A percentile compares a stretch with the other conserved stretches of the same genome.
Conservation (phyloP, 1,139 yeast species). For the Yarrowia galli region DNA sequence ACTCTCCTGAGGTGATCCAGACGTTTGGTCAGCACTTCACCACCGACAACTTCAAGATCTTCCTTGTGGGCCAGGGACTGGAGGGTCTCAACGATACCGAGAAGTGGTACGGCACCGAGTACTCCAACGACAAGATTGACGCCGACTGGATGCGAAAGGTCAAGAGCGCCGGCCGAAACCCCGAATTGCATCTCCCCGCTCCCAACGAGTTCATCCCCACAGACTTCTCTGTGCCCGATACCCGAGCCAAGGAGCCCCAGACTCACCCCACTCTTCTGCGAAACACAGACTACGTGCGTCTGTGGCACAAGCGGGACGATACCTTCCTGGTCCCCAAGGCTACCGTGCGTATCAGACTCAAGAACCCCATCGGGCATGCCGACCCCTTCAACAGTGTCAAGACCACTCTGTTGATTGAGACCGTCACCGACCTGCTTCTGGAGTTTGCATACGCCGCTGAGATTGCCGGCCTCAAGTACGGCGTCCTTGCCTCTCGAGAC, state of each 20-base stretch:
- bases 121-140: slow-evolving; percentile 60
- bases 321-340: slow-evolving; percentile 90
- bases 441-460: slow-evolving; percentile 85
- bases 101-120: slow-evolving; percentile 91
- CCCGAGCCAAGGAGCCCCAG: slow-evolving; percentile 52
- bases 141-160: slow-evolving; percentile 53
- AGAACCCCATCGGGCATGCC: slow-evolving; percentile 65
- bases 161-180: slow-evolving; percentile 47
- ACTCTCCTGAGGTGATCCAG: slow-evolving; percentile 61
- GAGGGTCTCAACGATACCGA: slow-evolving; percentile 59
- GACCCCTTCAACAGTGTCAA: slow-evolving; percentile 65
- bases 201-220: slow-evolving; percentile 83
- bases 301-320: slow-evolving; percentile 94
- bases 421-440: slow-evolving; percentile 76
- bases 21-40: slow-evolving; percentile 61
- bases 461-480: slow-evolving; percentile 74
- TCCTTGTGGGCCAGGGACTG: slow-evolving; percentile 56
- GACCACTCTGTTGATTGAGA: slow-evolving; percentile 68
- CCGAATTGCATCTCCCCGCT: slow-evolving; percentile 66
- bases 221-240: slow-evolving; percentile 65
- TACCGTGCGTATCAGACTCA: slow-evolving; percentile 67
- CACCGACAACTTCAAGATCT: slow-evolving; percentile 67
- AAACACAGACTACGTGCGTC: slow-evolving; percentile 54
- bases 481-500: slow-evolving; percentile 66
- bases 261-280: slow-evolving; percentile 60